Percentiles rank a stretch among this genome's conserved stretches.
Evolutionary conservation across 495 filamentous ascomycete genomes (phyloP).

Genomic region (Penicillium lagena): DNA sequence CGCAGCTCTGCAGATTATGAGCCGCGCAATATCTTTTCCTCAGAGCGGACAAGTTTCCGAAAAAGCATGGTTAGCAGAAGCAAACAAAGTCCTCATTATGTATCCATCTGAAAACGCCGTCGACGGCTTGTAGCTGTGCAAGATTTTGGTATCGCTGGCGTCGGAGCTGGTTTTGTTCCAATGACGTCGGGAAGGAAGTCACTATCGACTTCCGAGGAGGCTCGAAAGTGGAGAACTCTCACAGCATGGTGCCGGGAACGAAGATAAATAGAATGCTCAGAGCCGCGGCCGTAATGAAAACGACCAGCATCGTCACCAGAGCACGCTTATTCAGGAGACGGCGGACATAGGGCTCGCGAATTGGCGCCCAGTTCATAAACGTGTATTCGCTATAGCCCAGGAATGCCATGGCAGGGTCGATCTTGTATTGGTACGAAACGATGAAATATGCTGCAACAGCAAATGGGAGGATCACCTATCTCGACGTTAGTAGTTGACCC

Average conservation of each 20-base stretch:
- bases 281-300: slow-evolving; percentile 66
- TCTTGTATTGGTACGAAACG: slow-evolving; percentile 83
- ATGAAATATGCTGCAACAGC: slow-evolving; percentile 83
- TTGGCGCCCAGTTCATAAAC: slow-evolving; percentile 77
- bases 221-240: slow-evolving; percentile 5
- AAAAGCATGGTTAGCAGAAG: slow-evolving; percentile 14
- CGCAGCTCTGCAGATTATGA: background rate
- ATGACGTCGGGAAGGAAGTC: too few species aligned
- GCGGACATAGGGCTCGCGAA: slow-evolving; percentile 84
- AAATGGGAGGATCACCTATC: slow-evolving; percentile 87
- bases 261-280: slow-evolving; percentile 82
- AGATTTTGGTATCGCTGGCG: background rate
- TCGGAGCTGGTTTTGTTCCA: too few species aligned
- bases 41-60: background rate
- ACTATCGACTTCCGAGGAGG: too few species aligned
- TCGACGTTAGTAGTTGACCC: slow-evolving; percentile 10
- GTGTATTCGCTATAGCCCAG: slow-evolving; percentile 90
- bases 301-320: slow-evolving; percentile 64
- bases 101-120: slow-evolving; percentile 2
- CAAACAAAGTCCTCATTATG: slow-evolving; percentile 2
- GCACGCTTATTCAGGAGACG: slow-evolving; percentile 76
- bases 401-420: slow-evolving; percentile 89
- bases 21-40: background rate
- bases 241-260: slow-evolving; percentile 85
- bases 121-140: slow-evolving; percentile 1